A percentile compares a stretch with the other conserved stretches of the same genome.
Evolutionary conservation across 106 monocot genomes (phyloP).

Genomic region (Dendrobium nobile): DNA sequence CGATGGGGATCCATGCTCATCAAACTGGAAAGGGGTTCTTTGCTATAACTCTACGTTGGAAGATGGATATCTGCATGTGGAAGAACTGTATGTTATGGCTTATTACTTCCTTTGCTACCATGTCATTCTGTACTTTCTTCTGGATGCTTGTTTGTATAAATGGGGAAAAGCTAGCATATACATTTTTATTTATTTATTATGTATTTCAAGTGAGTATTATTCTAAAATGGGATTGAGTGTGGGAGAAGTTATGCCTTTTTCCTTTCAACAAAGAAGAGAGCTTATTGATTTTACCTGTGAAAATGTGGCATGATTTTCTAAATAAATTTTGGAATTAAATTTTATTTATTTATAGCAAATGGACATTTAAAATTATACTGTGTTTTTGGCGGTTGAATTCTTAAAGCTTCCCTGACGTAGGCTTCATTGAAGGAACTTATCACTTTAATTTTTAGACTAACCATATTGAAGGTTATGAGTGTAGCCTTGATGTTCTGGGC

Average conservation of each 20-base stretch:
- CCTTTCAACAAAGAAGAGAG: not conserved
- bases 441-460: not conserved
- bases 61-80: constrained; percentile 78
- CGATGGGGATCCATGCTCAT: constrained; percentile 67
- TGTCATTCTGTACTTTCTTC: not conserved
- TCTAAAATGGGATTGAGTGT: not conserved
- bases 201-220: not conserved
- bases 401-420: not conserved
- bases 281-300: not conserved
- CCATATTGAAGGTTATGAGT: not conserved
- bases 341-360: not conserved
- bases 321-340: not conserved
- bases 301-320: not conserved
- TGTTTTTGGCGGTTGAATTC: not conserved
- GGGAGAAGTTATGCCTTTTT: not conserved
- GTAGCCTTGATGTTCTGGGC: not conserved
- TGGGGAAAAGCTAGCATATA: not conserved
- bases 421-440: not conserved
- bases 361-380: not conserved
- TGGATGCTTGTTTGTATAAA: not conserved
- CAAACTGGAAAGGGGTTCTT: constrained; percentile 67
- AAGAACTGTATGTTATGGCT: constrained; percentile 59
- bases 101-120: not conserved
- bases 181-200: not conserved
- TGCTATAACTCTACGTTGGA: constrained; percentile 56